phyloP scores from a whole-genome alignment of 2,329 filamentous ascomycete genomes.

The Xylaria sp. region DNA sequence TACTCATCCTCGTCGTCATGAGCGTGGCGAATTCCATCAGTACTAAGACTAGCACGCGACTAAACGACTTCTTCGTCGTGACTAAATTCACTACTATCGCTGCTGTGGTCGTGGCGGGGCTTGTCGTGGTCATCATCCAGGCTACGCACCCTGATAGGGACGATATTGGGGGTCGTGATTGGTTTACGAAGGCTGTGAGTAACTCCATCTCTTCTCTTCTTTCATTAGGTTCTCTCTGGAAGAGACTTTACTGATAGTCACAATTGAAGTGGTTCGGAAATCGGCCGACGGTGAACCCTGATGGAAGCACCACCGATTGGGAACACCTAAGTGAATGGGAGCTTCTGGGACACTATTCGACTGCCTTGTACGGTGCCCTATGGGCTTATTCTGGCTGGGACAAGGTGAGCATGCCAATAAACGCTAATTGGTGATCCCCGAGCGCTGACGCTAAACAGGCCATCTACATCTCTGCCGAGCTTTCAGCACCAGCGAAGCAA shows the following conservation, averaged over 20 bases:
- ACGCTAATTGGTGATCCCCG: too few relatives aligned
- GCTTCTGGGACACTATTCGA: constrained; percentile 68
- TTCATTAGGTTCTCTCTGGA: background rate
- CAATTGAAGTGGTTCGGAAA: constrained; percentile 63
- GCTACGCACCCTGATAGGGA: constrained; percentile 51
- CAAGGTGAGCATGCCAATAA: constrained; percentile 58
- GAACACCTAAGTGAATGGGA: constrained; percentile 64
- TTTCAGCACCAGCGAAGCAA: constrained; percentile 62
- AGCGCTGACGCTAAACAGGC: constrained; percentile 52
- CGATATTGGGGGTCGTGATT: constrained; percentile 61
- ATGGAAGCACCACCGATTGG: constrained; percentile 63
- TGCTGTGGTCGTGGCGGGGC: constrained; percentile 60
- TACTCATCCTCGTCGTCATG: constrained; percentile 59
- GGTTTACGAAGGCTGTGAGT: constrained; percentile 56
- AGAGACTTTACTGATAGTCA: background rate
- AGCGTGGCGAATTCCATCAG: constrained; percentile 66
- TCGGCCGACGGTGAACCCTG: constrained; percentile 61
- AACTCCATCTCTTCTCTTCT: background rate
- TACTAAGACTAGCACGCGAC: constrained; percentile 64
- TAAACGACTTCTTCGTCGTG: constrained; percentile 67
- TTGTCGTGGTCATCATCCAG: constrained; percentile 60
- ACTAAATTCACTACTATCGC: constrained; percentile 64
- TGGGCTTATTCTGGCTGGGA: constrained; percentile 77
- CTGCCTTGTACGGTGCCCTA: constrained; percentile 70
- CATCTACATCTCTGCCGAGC: constrained; percentile 66